A percentile compares a stretch with the other conserved stretches of the same genome.
Conservation (phyloP, 805 yeast genomes). For the Kockiozyma suomiensis region DNA sequence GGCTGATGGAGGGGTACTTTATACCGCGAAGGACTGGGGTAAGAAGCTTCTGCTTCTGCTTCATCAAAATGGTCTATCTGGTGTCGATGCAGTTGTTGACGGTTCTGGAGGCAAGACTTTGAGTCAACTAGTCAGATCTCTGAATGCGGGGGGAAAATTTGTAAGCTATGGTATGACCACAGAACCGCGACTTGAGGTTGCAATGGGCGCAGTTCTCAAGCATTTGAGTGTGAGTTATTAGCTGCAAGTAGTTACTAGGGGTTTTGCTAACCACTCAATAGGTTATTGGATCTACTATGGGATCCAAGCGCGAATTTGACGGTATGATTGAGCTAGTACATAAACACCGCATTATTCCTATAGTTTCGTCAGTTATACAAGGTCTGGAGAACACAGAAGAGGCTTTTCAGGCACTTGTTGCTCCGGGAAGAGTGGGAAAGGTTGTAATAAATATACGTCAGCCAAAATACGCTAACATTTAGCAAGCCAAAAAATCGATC, state of each 20-base stretch:
- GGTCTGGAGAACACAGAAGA: constrained; percentile 25
- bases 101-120: constrained; percentile 35
- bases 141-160: constrained; percentile 25
- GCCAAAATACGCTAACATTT: neutral
- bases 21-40: constrained; percentile 27
- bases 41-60: neutral
- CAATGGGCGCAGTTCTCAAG: constrained; percentile 32
- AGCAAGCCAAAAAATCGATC: neutral
- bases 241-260: neutral
- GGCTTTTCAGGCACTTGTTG: constrained; percentile 16
- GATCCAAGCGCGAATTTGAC: constrained; percentile 16
- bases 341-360: constrained; percentile 15
- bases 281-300: constrained; percentile 30
- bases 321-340: constrained; percentile 21
- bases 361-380: constrained; percentile 16
- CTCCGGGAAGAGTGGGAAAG: constrained; percentile 6
- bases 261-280: neutral
- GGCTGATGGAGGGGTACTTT: constrained; percentile 30
- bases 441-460: constrained; percentile 4
- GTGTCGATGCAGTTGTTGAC: constrained; percentile 33
- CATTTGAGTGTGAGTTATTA: constrained; percentile 18
- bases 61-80: constrained; percentile 2
- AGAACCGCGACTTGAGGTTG: constrained; percentile 19
- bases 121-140: constrained; percentile 8
- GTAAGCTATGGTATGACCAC: constrained; percentile 35